Percentiles rank a stretch among this genome's conserved stretches.
Evolutionary conservation across 495 filamentous ascomycete species (phyloP).

Genomic region (Tricharina praecox): DNA sequence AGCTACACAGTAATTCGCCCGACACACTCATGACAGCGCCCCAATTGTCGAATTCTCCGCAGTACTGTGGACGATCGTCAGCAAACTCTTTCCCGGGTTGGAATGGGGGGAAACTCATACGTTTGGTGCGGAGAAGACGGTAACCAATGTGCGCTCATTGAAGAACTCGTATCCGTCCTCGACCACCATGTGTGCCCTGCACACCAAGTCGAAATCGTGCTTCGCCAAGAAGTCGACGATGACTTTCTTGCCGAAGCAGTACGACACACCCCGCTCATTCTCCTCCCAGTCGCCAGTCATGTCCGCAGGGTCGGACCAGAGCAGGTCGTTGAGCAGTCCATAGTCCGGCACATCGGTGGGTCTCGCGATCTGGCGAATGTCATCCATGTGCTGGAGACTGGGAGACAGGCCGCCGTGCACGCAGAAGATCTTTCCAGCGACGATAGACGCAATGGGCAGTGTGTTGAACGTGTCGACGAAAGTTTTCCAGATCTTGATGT

Average conservation of each 20-base stretch:
- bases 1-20: constrained; percentile 82
- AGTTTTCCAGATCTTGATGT: constrained; percentile 97
- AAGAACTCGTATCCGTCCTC: constrained; percentile 99
- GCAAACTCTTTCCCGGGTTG: background rate
- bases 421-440: constrained; percentile 97
- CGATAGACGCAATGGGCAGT: constrained; percentile 87
- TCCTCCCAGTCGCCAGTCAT: constrained; percentile 98
- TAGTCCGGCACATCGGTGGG: constrained; percentile 98
- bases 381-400: constrained; percentile 87
- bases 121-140: constrained; percentile 94
- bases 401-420: constrained; percentile 94
- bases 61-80: constrained; percentile 47
- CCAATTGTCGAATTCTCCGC: constrained; percentile 99
- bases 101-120: constrained; percentile 37
- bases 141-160: constrained; percentile 85
- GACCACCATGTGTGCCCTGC: constrained; percentile 97
- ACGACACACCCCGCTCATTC: constrained; percentile 93
- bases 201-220: constrained; percentile 95
- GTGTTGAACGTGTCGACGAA: constrained; percentile 98
- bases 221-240: constrained; percentile 90
- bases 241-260: constrained; percentile 96
- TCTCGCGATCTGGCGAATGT: constrained; percentile 86
- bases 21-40: constrained; percentile 98
- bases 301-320: constrained; percentile 96
- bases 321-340: constrained; percentile 82